phyloP scores from a whole-genome alignment of 257 asterid species.

The Echites panduratus region DNA sequence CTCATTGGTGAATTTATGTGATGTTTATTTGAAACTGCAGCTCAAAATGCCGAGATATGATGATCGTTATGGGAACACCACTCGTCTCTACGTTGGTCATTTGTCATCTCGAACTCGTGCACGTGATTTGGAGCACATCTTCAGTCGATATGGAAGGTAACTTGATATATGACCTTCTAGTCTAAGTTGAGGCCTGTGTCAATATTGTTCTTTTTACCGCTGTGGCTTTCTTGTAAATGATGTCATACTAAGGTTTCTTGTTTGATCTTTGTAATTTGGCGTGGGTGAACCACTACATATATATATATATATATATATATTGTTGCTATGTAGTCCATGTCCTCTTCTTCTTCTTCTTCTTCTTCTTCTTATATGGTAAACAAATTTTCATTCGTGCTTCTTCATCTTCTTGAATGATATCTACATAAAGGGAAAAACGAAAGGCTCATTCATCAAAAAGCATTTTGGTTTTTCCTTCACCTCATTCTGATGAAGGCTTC shows the following conservation, averaged over 20 bases:
- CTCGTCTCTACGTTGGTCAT: constrained; percentile 98
- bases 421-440: neutral
- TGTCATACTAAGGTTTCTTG: neutral
- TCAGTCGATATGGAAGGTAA: constrained; percentile 95
- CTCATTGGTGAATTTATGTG: neutral
- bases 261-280: neutral
- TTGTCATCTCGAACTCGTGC: constrained; percentile 91
- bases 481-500: no score
- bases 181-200: neutral
- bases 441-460: neutral
- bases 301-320: neutral
- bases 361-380: neutral
- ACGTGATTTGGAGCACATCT: constrained; percentile 81
- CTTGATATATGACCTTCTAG: neutral
- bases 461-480: no score
- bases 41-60: constrained; percentile 80
- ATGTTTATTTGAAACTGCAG: constrained; percentile 27
- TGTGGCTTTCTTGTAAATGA: neutral
- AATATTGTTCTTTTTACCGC: neutral
- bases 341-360: neutral
- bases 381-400: no score
- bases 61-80: constrained; percentile 60
- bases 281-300: no score
- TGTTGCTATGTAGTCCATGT: neutral
- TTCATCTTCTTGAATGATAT: neutral